Base-by-base conservation (phyloP, 2,329 filamentous ascomycete species). In the Aspergillus cejpii region DNA sequence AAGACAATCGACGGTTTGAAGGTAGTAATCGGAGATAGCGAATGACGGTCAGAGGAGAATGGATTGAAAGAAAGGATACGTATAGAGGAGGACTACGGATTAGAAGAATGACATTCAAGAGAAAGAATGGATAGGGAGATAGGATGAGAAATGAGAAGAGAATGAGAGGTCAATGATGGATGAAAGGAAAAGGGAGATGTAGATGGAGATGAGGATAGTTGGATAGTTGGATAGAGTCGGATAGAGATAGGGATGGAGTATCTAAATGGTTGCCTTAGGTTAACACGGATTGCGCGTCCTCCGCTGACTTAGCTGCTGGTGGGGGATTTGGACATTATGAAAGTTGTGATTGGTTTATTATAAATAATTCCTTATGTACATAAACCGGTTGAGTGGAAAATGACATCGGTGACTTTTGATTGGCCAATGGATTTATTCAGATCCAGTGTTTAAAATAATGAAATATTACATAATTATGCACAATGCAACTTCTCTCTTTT, bases 251-350 rank as follows among this genome's bases (percentile, higher is more conserved):
- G 28, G 24, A 8, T 17, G n/a, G 14, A 39, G 21, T n/a, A n/a
- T n/a, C n/a, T n/a, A n/a, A 57, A 51, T 46, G 8, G 8, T 24
- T 8, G 8, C 5, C 5, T 24, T 49, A 52, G 47, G 48, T 49
- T 44, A 52, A 37, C 44, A 47, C 42, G 52, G 62, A 47, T 64
- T 64, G 60, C 62, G 62, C 58, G 62, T 61, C 61, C 58, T 57
- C 45, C 40, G 51, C 47, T 63, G 55, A 63, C 45, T 64, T 56
- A 64, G 56, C 58, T 0, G 1, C 14, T 11, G 17, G 17, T 17
- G 48, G 47, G 5, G 2, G 3, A 6, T 17, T 20, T 39, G 5
- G 15, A 10, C 33, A n/a, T 3, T 10, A 3, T 10, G 11, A 12
- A 20, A 12, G 3, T 14, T 1, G 28, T 8, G 26, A 33, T 27